Conservation (phyloP, 106 monocot species). For the Acorus gramineus region DNA sequence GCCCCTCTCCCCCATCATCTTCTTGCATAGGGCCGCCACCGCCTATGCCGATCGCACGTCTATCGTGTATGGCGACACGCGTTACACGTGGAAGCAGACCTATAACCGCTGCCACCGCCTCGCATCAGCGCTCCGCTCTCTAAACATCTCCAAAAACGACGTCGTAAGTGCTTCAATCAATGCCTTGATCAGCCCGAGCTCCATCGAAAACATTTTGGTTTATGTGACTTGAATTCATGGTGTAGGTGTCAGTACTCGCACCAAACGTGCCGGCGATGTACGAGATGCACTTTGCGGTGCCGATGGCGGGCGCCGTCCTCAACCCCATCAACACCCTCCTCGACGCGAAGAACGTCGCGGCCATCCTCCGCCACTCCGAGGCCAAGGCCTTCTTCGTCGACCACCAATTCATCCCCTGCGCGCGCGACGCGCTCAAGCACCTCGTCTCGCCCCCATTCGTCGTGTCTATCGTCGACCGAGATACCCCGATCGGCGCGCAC, state of each 20-base stretch:
- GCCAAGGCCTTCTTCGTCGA: slow-evolving; percentile 2
- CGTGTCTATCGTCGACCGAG: background rate
- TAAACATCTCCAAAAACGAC: slow-evolving; percentile 1
- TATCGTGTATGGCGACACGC: background rate
- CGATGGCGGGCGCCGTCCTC: slow-evolving; percentile 6
- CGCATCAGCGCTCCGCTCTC: slow-evolving; percentile 3
- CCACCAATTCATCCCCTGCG: slow-evolving; percentile 3
- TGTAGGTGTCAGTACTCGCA: slow-evolving; percentile 1
- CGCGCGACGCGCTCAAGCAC: slow-evolving; percentile 3
- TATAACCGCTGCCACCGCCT: slow-evolving; percentile 3
- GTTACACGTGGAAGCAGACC: slow-evolving; percentile 5
- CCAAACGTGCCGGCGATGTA: slow-evolving; percentile 1
- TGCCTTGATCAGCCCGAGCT: too few relatives aligned
- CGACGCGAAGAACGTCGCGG: slow-evolving; percentile 1
- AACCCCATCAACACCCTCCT: slow-evolving; percentile 5
- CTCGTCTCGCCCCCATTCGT: background rate
- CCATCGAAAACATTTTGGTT: too few relatives aligned
- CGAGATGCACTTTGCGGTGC: slow-evolving; percentile 8
- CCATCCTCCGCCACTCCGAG: slow-evolving; percentile 3
- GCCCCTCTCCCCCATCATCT: background rate
- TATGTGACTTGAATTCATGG: too few relatives aligned
- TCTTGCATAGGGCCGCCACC: background rate
- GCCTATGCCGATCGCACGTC: slow-evolving; percentile 2
- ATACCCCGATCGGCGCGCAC: too few relatives aligned
- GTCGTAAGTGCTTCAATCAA: background rate